Base-by-base conservation (phyloP, 176 grass and related monocot species). In the Ensete glaucum region DNA sequence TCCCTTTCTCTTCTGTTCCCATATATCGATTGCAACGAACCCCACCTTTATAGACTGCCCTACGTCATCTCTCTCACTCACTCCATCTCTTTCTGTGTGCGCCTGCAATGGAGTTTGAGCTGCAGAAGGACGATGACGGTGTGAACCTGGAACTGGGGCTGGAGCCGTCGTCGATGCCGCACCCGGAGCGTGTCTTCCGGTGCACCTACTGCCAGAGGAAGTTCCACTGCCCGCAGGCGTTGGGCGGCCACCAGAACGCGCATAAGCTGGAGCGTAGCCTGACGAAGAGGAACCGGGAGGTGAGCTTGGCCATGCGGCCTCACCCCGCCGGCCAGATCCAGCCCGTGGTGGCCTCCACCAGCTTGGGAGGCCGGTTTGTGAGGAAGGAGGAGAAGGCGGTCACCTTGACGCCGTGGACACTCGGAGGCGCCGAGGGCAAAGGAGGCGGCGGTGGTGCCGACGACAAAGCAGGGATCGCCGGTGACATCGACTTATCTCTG, bases 191-290 rank as follows among this genome's bases (percentile, higher is more conserved):
- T 12, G 77, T 82, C 69, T 96, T 96, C 86, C 72, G 84, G 57
- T 96, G 92, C 82, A 77, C 78, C 89, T 96, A 96, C 81, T 92
- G 92, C 75, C 70, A 85, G 78, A 84, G 86, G 78, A 96, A 89
- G 79, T 96, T 96, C 72, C 77, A 79, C 75, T 85, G 86, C 64
- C 92, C 92, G 48, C 92, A 96, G 77, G 92, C 92, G 49, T 79
- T 96, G 56, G 92, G 92, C 19, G 92, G 89, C 23, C 92, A 96
- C 78, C 92, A 96, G 89, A 96, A 96, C 68, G 92, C 89, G 48
- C 92, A 96, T 89, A 96, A 96, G 83, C 80, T 87, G 49, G 89
- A 96, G 82, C 84, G 86, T 57, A 87, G 86, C 81, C 54, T 75
- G 20, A 27, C 73, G 54, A 75, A 75, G 54, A 23, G 54, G 25